Percentiles rank a stretch among this genome's conserved stretches.
Evolutionary conservation across 1,139 yeast genomes (phyloP).

Genomic region (Kurtzmaniella quercitrusa): DNA sequence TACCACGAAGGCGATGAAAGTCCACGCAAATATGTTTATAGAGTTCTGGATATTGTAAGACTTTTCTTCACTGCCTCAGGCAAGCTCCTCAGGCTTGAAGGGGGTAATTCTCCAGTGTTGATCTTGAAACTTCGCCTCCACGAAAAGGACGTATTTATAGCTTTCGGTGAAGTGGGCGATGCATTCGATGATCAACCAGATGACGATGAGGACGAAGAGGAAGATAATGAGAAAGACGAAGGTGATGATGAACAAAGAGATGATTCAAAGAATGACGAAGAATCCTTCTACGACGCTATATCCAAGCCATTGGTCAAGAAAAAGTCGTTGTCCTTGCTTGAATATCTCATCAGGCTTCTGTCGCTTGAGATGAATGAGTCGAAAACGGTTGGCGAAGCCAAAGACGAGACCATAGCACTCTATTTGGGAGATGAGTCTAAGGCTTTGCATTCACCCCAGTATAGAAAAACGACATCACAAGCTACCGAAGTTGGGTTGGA

Average conservation of each 20-base stretch:
- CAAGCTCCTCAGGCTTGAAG: constrained; percentile 58
- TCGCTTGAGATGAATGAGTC: constrained; percentile 64
- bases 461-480: constrained; percentile 10
- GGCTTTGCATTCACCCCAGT: constrained; percentile 1
- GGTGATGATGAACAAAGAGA: not conserved
- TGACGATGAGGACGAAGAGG: constrained; percentile 21
- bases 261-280: constrained; percentile 17
- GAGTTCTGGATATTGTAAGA: constrained; percentile 43
- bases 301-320: constrained; percentile 10
- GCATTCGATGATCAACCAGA: constrained; percentile 24
- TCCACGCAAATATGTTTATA: constrained; percentile 29
- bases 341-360: constrained; percentile 58
- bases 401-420: constrained; percentile 63
- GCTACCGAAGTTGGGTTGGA: not conserved
- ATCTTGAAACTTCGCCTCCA: constrained; percentile 44
- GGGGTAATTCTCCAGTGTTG: constrained; percentile 62
- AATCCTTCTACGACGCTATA: constrained; percentile 11
- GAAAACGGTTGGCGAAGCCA: constrained; percentile 47
- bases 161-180: constrained; percentile 41
- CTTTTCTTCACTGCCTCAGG: constrained; percentile 76
- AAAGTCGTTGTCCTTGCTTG: constrained; percentile 53
- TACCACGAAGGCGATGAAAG: constrained; percentile 54
- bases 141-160: constrained; percentile 45
- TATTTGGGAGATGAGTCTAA: constrained; percentile 60
- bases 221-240: constrained; percentile 8